Base-by-base conservation (phyloP, 805 yeast genomes). In the Wickerhamomyces bovis region DNA sequence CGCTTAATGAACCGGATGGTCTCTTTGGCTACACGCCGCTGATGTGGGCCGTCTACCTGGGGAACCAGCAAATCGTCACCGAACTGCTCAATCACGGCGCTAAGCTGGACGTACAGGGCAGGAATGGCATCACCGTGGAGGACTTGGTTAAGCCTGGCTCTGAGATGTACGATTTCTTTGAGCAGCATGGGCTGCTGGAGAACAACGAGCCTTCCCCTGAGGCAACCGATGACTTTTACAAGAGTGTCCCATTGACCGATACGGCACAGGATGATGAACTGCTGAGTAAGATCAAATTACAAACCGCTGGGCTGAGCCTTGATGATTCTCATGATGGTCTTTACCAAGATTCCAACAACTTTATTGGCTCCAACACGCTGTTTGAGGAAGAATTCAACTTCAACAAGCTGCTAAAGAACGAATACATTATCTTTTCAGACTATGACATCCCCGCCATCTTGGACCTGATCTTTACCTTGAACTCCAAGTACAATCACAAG, bases 11-110 rank as follows among this genome's bases (percentile, higher is more conserved):
- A 33, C 56, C 63, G 9, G 90, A 83, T 54, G 65, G 71, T 2
- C 46, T 77, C 20, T 60, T 76, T 21, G 71, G 76, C 3, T 81
- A 78, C 63, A 76, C 88, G 0, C 88, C 96, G 11, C 63, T 86
- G 40, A 87, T 86, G 94, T 88, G 96, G 96, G 90, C 95, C 0
- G 78, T 87, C 3, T 76, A 81, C 54, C 71, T 82, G 53, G 76
- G 80, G 45, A 77, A 78, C 45, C 63, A 75, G 48, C 71, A 73
- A 12, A 71, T 83, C 40, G 81, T 78, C 15, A 75, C 77, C 41
- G 65, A 74, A 46, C 66, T 88, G 48, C 63, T 89, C 45, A 77
- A 78, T 39, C 71, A 72, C 47, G 85, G 83, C 33, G 92, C 90
- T 0, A 84, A 82, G 49, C 62, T 72, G 9, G 54, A 65, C 15